These are phyloP conservation scores for Microbotryum scabiosae DNA, from an alignment of 1,284 basidiomycete genomes.

Conservation along the genomic window DNA sequence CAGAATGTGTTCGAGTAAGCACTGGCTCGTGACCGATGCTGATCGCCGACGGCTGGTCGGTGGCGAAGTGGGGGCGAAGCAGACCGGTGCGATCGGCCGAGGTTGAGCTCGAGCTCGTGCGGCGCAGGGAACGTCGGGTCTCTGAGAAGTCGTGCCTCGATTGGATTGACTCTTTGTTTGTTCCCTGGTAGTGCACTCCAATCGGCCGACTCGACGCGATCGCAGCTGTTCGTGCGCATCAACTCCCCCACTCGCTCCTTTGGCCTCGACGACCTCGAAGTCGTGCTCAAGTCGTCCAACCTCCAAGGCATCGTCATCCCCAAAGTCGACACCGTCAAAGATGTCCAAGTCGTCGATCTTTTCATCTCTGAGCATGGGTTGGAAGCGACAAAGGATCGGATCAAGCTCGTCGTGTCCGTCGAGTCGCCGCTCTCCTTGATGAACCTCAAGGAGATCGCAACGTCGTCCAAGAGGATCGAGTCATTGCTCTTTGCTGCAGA, in stretches of 20 bases:
- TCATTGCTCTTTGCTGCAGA: conserved; percentile 62
- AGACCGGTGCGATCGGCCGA: not conserved
- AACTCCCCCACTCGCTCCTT: conserved; percentile 37
- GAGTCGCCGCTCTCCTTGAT: conserved; percentile 29
- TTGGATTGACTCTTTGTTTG: not conserved
- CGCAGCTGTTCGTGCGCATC: conserved; percentile 49
- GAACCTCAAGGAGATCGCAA: conserved; percentile 26
- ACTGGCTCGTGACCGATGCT: not conserved
- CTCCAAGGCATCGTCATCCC: conserved; percentile 31
- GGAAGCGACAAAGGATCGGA: not conserved
- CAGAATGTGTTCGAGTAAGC: conserved; percentile 21
- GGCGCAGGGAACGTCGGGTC: not conserved
- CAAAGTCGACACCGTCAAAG: conserved; percentile 27
- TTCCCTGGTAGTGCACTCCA: not conserved
- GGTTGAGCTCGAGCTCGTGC: too few relatives aligned
- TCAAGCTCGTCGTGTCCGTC: conserved; percentile 26
- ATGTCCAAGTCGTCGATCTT: conserved; percentile 18
- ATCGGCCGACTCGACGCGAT: not conserved
- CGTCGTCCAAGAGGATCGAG: conserved; percentile 1
- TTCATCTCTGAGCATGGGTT: conserved; percentile 12
- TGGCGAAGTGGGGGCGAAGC: not conserved
- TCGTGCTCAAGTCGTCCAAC: conserved; percentile 6
- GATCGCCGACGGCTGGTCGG: too few relatives aligned
- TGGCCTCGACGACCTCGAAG: not conserved
- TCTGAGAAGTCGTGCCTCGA: too few relatives aligned